These are phyloP conservation scores for Stagonosporopsis rhizophila DNA, from an alignment of 2,329 filamentous ascomycete genomes.

Conservation along the genomic window DNA sequence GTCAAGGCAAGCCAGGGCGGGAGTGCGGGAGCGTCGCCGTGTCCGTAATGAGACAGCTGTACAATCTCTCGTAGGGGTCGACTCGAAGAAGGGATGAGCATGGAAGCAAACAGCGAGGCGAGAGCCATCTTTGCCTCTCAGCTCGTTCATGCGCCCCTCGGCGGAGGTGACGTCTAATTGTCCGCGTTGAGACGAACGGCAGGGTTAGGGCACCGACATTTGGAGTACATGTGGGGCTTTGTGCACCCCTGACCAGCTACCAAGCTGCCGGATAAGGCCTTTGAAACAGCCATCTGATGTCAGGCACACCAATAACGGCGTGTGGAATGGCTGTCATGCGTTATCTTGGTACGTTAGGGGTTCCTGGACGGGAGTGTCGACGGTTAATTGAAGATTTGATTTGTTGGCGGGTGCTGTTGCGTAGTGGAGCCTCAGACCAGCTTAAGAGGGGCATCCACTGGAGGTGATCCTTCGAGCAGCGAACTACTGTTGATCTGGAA, in stretches of 20 bases:
- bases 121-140: conserved; percentile 3
- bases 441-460: not conserved
- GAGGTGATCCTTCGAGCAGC: not conserved
- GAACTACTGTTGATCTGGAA: not conserved
- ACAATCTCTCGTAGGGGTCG: not conserved
- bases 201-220: conserved; percentile 8
- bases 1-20: conserved; percentile 13
- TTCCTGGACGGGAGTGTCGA: not conserved
- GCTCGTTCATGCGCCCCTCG: conserved; percentile 9
- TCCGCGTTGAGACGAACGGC: conserved; percentile 18
- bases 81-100: not conserved
- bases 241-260: conserved; percentile 13
- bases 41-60: not conserved
- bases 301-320: conserved; percentile 14
- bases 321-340: conserved; percentile 14
- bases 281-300: conserved; percentile 18
- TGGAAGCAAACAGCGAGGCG: not conserved
- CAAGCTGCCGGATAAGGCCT: conserved; percentile 8
- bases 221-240: conserved; percentile 4
- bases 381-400: not conserved
- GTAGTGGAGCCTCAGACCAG: not conserved
- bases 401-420: conserved; percentile 5
- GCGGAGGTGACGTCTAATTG: conserved; percentile 8
- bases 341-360: conserved; percentile 8
- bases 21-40: not conserved